Conservation (phyloP, 1,284 basidiomycete genomes). For the Heterobasidion irregulare region DNA sequence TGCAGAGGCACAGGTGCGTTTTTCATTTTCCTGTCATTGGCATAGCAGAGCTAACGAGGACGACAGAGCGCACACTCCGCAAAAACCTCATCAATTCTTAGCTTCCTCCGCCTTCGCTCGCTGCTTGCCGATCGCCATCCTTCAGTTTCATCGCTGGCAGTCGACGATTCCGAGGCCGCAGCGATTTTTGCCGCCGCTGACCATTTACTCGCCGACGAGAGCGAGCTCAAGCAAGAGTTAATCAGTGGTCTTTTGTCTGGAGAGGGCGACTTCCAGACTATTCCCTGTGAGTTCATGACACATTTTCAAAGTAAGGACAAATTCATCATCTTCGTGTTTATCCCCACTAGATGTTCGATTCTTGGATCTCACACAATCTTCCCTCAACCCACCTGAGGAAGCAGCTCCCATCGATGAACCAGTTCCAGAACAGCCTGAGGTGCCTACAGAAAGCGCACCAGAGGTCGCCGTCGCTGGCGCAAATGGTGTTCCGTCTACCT, state of each 20-base stretch:
- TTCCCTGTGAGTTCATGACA: slow-evolving; percentile 42
- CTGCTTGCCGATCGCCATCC: slow-evolving; percentile 41
- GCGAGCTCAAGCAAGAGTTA: slow-evolving; percentile 36
- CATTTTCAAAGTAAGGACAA: not conserved
- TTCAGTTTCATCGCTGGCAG: slow-evolving; percentile 31
- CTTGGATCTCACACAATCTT: slow-evolving; percentile 42
- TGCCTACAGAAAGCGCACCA: slow-evolving; percentile 17
- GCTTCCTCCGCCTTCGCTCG: slow-evolving; percentile 57
- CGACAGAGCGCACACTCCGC: slow-evolving; percentile 27
- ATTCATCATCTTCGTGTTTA: not conserved
- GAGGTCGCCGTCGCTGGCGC: slow-evolving; percentile 15
- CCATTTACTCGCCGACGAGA: slow-evolving; percentile 44
- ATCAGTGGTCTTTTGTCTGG: slow-evolving; percentile 48
- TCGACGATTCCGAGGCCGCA: slow-evolving; percentile 43
- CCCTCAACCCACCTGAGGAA: slow-evolving; percentile 38
- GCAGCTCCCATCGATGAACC: slow-evolving; percentile 15
- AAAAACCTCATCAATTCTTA: slow-evolving; percentile 45
- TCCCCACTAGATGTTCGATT: slow-evolving; percentile 43
- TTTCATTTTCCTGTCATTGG: not conserved
- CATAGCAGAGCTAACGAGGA: not conserved
- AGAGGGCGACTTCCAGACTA: slow-evolving; percentile 46
- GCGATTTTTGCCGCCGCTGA: slow-evolving; percentile 46
- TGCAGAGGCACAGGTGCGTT: slow-evolving; percentile 48
- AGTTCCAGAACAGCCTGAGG: slow-evolving; percentile 15
- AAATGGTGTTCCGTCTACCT: slow-evolving; percentile 26